Evolutionary conservation across 495 filamentous ascomycete genomes (phyloP).

Genomic region (Coniosporium apollinis): DNA sequence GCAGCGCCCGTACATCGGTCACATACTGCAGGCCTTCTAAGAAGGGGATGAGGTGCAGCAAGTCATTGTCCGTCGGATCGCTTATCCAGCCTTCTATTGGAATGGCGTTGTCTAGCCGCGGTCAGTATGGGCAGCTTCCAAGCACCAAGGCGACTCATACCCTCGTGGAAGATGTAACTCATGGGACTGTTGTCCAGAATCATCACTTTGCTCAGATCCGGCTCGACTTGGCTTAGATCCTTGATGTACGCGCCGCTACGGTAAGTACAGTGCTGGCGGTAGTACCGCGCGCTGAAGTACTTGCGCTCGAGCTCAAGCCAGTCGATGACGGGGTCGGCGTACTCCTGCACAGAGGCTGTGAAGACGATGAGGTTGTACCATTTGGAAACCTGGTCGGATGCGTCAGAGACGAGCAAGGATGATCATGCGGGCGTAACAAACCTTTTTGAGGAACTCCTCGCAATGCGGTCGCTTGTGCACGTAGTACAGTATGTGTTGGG

Average conservation of each 20-base stretch:
- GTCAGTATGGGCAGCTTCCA: constrained; percentile 11
- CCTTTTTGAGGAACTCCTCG: constrained; percentile 88
- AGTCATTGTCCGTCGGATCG: constrained; percentile 64
- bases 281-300: constrained; percentile 82
- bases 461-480: constrained; percentile 95
- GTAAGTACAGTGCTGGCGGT: constrained; percentile 90
- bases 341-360: constrained; percentile 94
- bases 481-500: constrained; percentile 96
- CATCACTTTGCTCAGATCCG: constrained; percentile 92
- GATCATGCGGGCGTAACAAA: constrained; percentile 19
- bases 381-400: constrained; percentile 47
- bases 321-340: constrained; percentile 96
- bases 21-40: constrained; percentile 91
- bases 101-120: constrained; percentile 66
- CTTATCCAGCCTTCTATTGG: constrained; percentile 88
- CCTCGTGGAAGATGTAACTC: constrained; percentile 98
- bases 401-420: neutral
- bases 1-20: constrained; percentile 77
- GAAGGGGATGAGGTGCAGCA: constrained; percentile 83
- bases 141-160: constrained; percentile 28
- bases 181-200: constrained; percentile 96
- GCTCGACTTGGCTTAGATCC: constrained; percentile 88
- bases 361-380: constrained; percentile 99
- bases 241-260: constrained; percentile 95
- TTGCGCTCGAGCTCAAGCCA: constrained; percentile 95